These are phyloP conservation scores for Apiotrichum veenhuisii DNA, from an alignment of 1,284 basidiomycete genomes.

Conservation along the genomic window DNA sequence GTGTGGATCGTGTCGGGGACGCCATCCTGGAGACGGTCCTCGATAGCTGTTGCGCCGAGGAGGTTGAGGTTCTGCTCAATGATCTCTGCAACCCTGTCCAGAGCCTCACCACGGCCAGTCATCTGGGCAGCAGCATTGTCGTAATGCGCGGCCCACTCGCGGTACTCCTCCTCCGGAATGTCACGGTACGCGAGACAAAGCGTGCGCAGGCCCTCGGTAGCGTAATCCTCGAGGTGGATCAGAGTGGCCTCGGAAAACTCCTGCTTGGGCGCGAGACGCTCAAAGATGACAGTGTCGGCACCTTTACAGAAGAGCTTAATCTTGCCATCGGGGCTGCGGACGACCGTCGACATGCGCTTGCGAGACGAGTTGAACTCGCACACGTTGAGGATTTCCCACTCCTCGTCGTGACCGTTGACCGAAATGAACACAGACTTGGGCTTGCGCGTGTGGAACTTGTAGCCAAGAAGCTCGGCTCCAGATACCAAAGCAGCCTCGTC, in stretches of 20 bases:
- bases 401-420: slow-evolving; percentile 65
- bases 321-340: slow-evolving; percentile 80
- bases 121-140: slow-evolving; percentile 88
- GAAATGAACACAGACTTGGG: slow-evolving; percentile 91
- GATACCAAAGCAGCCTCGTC: slow-evolving; percentile 96
- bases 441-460: slow-evolving; percentile 93
- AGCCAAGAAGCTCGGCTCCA: slow-evolving; percentile 88
- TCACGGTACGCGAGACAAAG: slow-evolving; percentile 94
- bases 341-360: slow-evolving; percentile 95
- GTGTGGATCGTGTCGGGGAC: slow-evolving; percentile 98
- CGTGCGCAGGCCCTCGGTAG: slow-evolving; percentile 92
- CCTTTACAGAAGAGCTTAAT: slow-evolving; percentile 97
- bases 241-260: slow-evolving; percentile 82
- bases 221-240: slow-evolving; percentile 92
- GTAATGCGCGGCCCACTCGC: slow-evolving; percentile 82
- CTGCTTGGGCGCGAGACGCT: slow-evolving; percentile 74
- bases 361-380: slow-evolving; percentile 98
- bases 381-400: slow-evolving; percentile 91
- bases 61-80: slow-evolving; percentile 92
- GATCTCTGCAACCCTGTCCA: slow-evolving; percentile 90
- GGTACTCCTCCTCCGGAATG: slow-evolving; percentile 84
- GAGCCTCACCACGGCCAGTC: slow-evolving; percentile 84
- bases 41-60: slow-evolving; percentile 94
- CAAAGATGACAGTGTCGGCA: slow-evolving; percentile 94
- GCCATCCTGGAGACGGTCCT: slow-evolving; percentile 97